These are phyloP conservation scores for Solanum hybrid DNA, from an alignment of 305 asterid species.

Conservation along the genomic window DNA sequence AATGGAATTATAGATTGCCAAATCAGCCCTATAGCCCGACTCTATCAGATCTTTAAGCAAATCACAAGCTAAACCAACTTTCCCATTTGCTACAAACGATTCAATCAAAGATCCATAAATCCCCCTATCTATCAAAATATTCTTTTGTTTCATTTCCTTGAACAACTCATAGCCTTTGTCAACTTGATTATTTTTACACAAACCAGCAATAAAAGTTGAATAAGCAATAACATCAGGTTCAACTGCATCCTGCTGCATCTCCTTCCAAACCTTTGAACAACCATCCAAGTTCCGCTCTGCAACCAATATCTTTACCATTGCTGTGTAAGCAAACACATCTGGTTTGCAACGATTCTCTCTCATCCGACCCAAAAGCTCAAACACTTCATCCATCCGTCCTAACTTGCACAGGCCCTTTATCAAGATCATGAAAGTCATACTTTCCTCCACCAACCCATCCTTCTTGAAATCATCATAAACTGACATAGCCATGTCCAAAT, in stretches of 20 bases:
- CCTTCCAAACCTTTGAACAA: slow-evolving; percentile 76
- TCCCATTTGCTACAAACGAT: slow-evolving; percentile 66
- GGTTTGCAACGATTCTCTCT: slow-evolving; percentile 75
- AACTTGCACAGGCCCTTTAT: slow-evolving; percentile 79
- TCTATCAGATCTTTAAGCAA: slow-evolving; percentile 77
- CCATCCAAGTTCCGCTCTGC: slow-evolving; percentile 64
- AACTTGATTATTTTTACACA: slow-evolving; percentile 47
- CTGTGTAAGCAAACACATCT: slow-evolving; percentile 92
- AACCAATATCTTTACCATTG: slow-evolving; percentile 66
- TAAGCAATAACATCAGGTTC: slow-evolving; percentile 89
- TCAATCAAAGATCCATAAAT: slow-evolving; percentile 74
- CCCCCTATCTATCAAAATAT: slow-evolving; percentile 62
- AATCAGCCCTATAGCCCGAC: slow-evolving; percentile 85
- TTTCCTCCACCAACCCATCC: slow-evolving; percentile 70
- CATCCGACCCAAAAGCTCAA: slow-evolving; percentile 60
- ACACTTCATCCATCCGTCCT: slow-evolving; percentile 48
- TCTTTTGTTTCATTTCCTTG: slow-evolving; percentile 72
- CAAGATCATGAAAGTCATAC: slow-evolving; percentile 69
- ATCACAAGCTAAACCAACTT: slow-evolving; percentile 69
- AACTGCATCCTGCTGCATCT: slow-evolving; percentile 60
- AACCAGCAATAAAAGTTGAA: slow-evolving; percentile 58
- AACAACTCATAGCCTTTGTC: slow-evolving; percentile 56
- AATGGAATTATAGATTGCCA: slow-evolving; percentile 67
- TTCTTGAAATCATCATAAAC: slow-evolving; percentile 74
- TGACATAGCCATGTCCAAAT: slow-evolving; percentile 67